phyloP scores from a whole-genome alignment of 1,284 basidiomycete genomes.

The Heterobasidion parviporum region DNA sequence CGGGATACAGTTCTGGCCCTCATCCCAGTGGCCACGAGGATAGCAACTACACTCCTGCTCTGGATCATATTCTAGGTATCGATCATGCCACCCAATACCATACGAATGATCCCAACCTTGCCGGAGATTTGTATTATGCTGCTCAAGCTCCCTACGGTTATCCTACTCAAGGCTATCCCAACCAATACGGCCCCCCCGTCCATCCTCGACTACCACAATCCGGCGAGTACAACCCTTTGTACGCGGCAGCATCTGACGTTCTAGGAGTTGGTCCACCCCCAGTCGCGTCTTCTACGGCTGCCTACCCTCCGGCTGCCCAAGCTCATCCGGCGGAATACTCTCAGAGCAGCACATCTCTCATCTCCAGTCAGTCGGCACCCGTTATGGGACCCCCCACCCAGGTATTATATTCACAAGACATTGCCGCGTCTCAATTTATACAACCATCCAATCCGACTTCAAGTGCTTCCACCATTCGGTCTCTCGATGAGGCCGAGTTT shows the following conservation, averaged over 20 bases:
- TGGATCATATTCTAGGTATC: background rate
- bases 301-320: slow-evolving; percentile 6
- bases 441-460: slow-evolving; percentile 19
- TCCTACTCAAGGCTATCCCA: background rate
- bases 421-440: slow-evolving; percentile 4
- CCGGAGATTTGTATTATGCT: background rate
- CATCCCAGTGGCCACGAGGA: background rate
- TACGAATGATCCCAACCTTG: background rate
- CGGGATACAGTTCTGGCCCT: background rate
- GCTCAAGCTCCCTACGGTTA: slow-evolving; percentile 3
- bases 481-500: slow-evolving; percentile 31
- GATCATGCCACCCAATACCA: background rate
- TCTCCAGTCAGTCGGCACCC: slow-evolving; percentile 7
- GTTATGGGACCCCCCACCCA: slow-evolving; percentile 5
- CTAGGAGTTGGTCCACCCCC: slow-evolving; percentile 60
- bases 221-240: slow-evolving; percentile 44
- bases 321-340: slow-evolving; percentile 1
- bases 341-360: background rate
- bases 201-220: slow-evolving; percentile 17
- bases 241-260: slow-evolving; percentile 73
- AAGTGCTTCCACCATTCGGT: slow-evolving; percentile 19
- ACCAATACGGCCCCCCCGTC: background rate
- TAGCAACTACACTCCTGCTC: background rate
- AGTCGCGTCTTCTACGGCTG: slow-evolving; percentile 3
- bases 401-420: background rate